Conservation (phyloP, 192 early-diverging fungal species). For the Glomus cerebriforme region DNA sequence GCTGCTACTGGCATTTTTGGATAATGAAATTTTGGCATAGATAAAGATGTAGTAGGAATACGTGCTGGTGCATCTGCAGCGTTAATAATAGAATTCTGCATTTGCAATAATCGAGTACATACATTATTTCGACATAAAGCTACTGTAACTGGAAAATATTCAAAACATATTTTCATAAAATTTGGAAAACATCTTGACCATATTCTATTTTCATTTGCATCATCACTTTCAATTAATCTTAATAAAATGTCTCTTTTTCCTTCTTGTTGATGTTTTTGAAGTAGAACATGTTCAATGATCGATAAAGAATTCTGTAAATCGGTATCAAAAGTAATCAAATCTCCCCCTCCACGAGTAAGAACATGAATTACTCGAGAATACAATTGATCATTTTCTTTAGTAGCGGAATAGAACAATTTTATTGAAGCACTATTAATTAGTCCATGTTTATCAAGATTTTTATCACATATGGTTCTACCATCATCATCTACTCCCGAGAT, state of each 20-base stretch:
- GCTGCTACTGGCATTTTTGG: constrained; percentile 45
- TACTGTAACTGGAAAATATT: constrained; percentile 50
- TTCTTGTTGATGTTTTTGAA: constrained; percentile 55
- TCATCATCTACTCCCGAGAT: constrained; percentile 23
- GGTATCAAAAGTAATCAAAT: constrained; percentile 55
- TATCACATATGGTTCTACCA: neutral
- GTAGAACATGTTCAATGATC: constrained; percentile 42
- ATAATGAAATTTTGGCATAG: constrained; percentile 43
- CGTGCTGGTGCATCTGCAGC: constrained; percentile 56
- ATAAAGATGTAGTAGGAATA: constrained; percentile 49
- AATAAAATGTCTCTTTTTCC: constrained; percentile 56
- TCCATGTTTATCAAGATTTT: neutral
- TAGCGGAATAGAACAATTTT: constrained; percentile 23
- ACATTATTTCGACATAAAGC: constrained; percentile 58
- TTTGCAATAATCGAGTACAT: constrained; percentile 58
- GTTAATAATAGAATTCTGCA: constrained; percentile 61
- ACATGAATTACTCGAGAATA: constrained; percentile 43
- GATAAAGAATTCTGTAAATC: constrained; percentile 41
- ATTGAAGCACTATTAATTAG: neutral
- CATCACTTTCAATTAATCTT: constrained; percentile 32
- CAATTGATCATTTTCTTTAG: constrained; percentile 14
- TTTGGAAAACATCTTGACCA: constrained; percentile 73
- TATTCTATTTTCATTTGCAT: constrained; percentile 37
- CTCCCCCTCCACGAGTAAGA: constrained; percentile 42
- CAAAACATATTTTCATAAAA: constrained; percentile 62